Evolutionary conservation across 2,329 filamentous ascomycete species (phyloP), one percentile per base, ranked within the genome.

Genomic region (Eutypa lata): DNA sequence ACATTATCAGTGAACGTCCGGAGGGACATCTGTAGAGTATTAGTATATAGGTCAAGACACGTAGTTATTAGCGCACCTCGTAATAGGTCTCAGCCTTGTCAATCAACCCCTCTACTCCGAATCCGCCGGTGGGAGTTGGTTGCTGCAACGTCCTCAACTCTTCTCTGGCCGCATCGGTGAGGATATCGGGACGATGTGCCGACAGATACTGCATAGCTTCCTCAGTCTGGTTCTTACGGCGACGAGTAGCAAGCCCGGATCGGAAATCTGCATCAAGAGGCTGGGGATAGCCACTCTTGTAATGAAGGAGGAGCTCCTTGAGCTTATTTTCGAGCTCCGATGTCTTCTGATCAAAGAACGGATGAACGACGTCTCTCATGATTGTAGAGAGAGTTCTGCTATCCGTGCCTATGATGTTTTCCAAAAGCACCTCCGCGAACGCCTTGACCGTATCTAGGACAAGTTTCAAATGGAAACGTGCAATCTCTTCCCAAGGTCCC

Each of bases 61-160:
- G 26, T 31, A 5, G 26, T 31, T 2, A 26, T 16, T 6, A 1
- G 37, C 51, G 48, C 57, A 78, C 75, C 54, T 74, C 65, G 53
- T 78, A 79, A 53, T 77, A 76, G 0, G 68, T 66, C 47, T 71
- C 56, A 63, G 76, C 73, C 55, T 73, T 74, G 45, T 80, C 71
- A 43, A 80, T 69, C 1, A 76, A 65, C 1, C 69, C 69, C 0
- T 71, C 66, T 0, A 68, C 71, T 0, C 68, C 71, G 48, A 74
- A 74, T 16, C 66, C 66, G 38, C 33, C 67, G 16, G n/a, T 47
- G 42, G 52, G 11, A 3, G 37, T 26, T 47, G 19, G 0, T 47
- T 35, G 19, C 37, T 11, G 10, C 7, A 26, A 28, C 5, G 35
- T 38, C 3, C 47, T 38, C 16, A 64, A 58, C 21, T 61, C 56